These are phyloP conservation scores for Rhipidocladum racemiflorum DNA, from an alignment of 176 grass and related monocot species.

Conservation along the genomic window DNA sequence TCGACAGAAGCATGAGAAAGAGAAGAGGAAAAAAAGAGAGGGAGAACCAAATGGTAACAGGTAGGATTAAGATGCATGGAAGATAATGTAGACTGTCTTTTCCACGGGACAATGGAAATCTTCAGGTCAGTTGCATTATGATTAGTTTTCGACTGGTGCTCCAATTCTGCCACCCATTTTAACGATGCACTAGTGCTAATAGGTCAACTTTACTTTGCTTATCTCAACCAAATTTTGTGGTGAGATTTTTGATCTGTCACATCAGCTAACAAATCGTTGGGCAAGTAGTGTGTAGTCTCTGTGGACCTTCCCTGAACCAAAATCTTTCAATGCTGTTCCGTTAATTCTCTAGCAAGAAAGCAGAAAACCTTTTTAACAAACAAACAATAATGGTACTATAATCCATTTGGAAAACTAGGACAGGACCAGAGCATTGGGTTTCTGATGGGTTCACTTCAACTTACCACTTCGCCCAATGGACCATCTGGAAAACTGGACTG, in stretches of 20 bases:
- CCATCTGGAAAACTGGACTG: neutral
- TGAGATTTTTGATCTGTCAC: neutral
- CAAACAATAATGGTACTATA: neutral
- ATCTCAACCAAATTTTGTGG: neutral
- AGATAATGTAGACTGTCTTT: neutral
- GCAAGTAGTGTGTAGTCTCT: neutral
- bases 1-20: neutral
- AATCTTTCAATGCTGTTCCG: neutral
- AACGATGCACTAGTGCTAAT: neutral
- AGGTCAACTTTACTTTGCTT: neutral
- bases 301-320: neutral
- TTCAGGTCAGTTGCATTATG: neutral
- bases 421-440: neutral
- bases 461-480: neutral
- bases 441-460: slow-evolving; percentile 23
- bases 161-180: neutral
- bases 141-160: neutral
- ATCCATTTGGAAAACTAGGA: neutral
- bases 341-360: neutral
- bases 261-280: neutral
- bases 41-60: neutral
- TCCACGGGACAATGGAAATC: neutral
- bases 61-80: neutral
- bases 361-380: neutral
- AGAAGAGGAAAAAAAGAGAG: no score